Base-by-base conservation (phyloP, 805 yeast species). In the Ogataea pini region DNA sequence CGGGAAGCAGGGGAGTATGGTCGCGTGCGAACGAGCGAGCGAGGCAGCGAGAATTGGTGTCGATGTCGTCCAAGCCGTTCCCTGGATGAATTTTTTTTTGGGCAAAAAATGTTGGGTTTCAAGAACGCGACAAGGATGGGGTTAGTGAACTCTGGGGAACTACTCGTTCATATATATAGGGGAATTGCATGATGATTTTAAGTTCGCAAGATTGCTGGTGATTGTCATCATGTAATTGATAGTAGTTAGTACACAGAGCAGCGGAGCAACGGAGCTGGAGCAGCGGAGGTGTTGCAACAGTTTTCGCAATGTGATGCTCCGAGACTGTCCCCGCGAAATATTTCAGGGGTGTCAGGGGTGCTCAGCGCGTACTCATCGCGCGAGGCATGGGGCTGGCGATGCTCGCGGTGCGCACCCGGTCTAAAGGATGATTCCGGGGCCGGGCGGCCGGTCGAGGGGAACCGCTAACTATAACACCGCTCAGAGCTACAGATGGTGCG, bases 391-490 rank as follows among this genome's bases (percentile, higher is more conserved):
- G 20, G 31, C 27, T 19, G 19, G 42, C 42, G n/a, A n/a, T n/a
- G n/a, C n/a, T n/a, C n/a, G n/a, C n/a, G n/a, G n/a, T n/a, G 42
- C 19, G 27, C 38, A 37, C 47, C 29, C 42, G 47, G 47, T 19
- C 42, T 16, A 44, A 44, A 44, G 47, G 47, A 44, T 13, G 47
- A 44, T 13, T 9, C 9, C 27, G 27, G 9, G 17, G 34, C 36
- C 36, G 36, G 19, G 18, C 22, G 36, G 36, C 36, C 22, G 36
- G 22, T 8, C 36, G 36, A 33, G 20, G 36, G 36, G 36, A 33
- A 22, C 8, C 25, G 25, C 25, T 22, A 8, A 22, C 25, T 8
- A 8, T 22, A 8, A 22, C 5, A 6, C 5, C 8, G 25, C 25
- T 22, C 5, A n/a, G n/a, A n/a, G n/a, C n/a, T n/a, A n/a, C n/a